Conservation (phyloP, 2,329 filamentous ascomycete species). For the Aspergillus awamori region DNA sequence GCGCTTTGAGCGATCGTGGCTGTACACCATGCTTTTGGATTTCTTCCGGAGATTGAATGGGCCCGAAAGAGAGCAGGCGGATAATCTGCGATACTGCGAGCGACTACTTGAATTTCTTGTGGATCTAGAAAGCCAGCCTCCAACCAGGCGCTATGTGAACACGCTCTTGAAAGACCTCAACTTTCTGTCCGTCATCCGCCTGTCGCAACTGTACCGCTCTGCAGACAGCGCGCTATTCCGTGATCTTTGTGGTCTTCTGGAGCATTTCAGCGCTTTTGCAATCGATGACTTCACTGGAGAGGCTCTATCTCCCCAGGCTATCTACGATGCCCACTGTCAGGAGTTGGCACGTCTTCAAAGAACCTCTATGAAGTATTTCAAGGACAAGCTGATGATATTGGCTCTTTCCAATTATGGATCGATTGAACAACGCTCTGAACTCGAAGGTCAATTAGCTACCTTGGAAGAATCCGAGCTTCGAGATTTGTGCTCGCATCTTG, state of each 20-base stretch:
- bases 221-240: slow-evolving; percentile 76
- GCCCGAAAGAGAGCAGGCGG: slow-evolving; percentile 45
- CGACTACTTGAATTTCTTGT: slow-evolving; percentile 89
- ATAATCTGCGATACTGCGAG: slow-evolving; percentile 81
- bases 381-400: slow-evolving; percentile 85
- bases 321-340: slow-evolving; percentile 78
- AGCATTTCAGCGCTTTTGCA: slow-evolving; percentile 84
- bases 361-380: slow-evolving; percentile 77
- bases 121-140: slow-evolving; percentile 89
- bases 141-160: slow-evolving; percentile 92
- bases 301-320: slow-evolving; percentile 71
- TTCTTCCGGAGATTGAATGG: slow-evolving; percentile 76
- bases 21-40: slow-evolving; percentile 82
- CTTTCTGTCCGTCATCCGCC: slow-evolving; percentile 71
- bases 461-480: slow-evolving; percentile 75
- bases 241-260: slow-evolving; percentile 77
- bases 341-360: slow-evolving; percentile 78
- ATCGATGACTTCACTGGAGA: slow-evolving; percentile 88
- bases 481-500: slow-evolving; percentile 69
- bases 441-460: slow-evolving; percentile 72
- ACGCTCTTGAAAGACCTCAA: slow-evolving; percentile 84
- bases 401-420: slow-evolving; percentile 90
- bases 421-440: slow-evolving; percentile 77
- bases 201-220: slow-evolving; percentile 77
- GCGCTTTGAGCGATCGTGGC: slow-evolving; percentile 90